A percentile compares a stretch with the other conserved stretches of the same genome.
phyloP scores from a whole-genome alignment of 2,329 filamentous ascomycete genomes.

The Emydomyces testavorans region DNA sequence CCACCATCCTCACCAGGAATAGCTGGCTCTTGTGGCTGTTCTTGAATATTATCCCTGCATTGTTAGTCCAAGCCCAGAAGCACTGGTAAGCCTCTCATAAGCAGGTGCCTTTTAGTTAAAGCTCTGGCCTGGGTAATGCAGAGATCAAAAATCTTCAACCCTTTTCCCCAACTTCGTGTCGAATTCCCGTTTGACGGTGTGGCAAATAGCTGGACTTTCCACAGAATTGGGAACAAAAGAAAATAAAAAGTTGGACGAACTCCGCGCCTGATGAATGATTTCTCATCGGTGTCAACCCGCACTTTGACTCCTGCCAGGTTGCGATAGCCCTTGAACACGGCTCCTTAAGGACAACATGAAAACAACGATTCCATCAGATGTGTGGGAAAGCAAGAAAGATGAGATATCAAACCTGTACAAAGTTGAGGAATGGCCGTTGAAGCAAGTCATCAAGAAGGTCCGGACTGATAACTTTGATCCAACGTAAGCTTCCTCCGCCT shows the following conservation, averaged over 20 bases:
- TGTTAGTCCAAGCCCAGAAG: background rate
- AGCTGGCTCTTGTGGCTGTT: constrained; percentile 8
- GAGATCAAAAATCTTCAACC: constrained; percentile 3
- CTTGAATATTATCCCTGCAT: constrained; percentile 7
- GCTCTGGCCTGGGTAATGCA: constrained; percentile 4
- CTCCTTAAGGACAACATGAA: constrained; percentile 24
- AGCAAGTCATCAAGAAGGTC: constrained; percentile 37
- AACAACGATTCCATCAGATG: constrained; percentile 33
- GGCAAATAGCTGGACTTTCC: background rate
- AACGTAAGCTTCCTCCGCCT: constrained; percentile 24
- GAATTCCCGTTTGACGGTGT: background rate
- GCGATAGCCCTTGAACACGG: background rate
- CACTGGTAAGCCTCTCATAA: background rate
- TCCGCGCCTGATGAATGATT: background rate
- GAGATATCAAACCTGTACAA: constrained; percentile 34
- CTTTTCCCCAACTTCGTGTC: background rate
- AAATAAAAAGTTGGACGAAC: background rate
- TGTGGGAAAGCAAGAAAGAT: constrained; percentile 36
- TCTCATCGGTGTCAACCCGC: background rate
- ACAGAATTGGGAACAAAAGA: background rate
- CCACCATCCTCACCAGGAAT: constrained; percentile 5
- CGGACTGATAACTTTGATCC: constrained; percentile 34
- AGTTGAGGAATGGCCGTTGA: constrained; percentile 37
- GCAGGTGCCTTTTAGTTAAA: constrained; percentile 1
- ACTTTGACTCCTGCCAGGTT: background rate